Percentiles rank a stretch among this genome's conserved stretches.
Conservation (phyloP, 768 basidiomycete genomes). For the Chiua virens region DNA sequence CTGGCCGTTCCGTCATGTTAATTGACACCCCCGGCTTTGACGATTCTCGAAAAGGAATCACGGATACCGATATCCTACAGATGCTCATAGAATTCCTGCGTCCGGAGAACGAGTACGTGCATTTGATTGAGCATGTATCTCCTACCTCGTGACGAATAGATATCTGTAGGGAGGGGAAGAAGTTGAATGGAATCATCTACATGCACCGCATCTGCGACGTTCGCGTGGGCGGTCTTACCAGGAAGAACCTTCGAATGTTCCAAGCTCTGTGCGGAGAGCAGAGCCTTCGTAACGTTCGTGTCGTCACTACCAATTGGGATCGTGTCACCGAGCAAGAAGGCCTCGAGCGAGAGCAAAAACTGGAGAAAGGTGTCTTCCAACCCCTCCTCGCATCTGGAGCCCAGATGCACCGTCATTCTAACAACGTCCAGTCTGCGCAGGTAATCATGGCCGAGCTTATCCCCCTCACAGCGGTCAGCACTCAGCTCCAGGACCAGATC, state of each 20-base stretch:
- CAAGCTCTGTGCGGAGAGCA: slow-evolving; percentile 44
- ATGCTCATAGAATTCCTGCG: slow-evolving; percentile 7
- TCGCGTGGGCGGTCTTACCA: slow-evolving; percentile 41
- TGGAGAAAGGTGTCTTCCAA: slow-evolving; percentile 42
- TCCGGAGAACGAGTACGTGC: neutral
- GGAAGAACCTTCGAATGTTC: slow-evolving; percentile 44
- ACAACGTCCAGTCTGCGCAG: slow-evolving; percentile 40
- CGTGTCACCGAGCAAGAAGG: slow-evolving; percentile 29
- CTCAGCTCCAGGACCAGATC: too few relatives aligned
- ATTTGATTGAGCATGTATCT: neutral
- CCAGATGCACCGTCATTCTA: slow-evolving; percentile 38
- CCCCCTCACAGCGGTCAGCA: too few relatives aligned
- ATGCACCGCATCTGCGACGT: slow-evolving; percentile 46
- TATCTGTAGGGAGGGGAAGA: slow-evolving; percentile 4
- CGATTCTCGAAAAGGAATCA: slow-evolving; percentile 9
- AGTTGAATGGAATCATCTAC: slow-evolving; percentile 45
- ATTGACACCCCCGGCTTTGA: slow-evolving; percentile 11
- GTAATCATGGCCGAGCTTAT: too few relatives aligned
- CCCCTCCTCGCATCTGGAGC: slow-evolving; percentile 43
- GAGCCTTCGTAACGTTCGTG: slow-evolving; percentile 42
- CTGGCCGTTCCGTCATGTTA: slow-evolving; percentile 7
- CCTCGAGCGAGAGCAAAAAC: slow-evolving; percentile 24
- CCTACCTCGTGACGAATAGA: neutral
- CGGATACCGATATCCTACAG: slow-evolving; percentile 16
- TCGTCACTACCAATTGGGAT: slow-evolving; percentile 50